Evolutionary conservation across 2,329 filamentous ascomycete genomes (phyloP).

Genomic region (Neospermospora avenae): DNA sequence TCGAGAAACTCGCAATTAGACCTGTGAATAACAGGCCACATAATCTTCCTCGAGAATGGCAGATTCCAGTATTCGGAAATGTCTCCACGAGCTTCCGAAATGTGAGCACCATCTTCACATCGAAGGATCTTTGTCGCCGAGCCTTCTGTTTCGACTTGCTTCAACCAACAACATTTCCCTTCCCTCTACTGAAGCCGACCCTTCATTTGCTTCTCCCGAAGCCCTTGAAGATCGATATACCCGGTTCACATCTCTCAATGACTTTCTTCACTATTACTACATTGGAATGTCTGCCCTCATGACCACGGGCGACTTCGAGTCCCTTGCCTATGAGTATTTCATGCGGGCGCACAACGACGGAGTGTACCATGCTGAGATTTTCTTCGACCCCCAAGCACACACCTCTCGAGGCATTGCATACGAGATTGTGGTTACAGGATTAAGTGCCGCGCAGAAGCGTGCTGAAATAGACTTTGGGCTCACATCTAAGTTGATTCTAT

Average conservation of each 20-base stretch:
- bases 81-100: constrained; percentile 68
- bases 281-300: constrained; percentile 69
- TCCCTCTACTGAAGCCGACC: constrained; percentile 52
- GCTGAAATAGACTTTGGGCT: constrained; percentile 63
- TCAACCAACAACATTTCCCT: constrained; percentile 62
- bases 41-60: constrained; percentile 9
- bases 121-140: constrained; percentile 69
- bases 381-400: constrained; percentile 80
- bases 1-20: not conserved
- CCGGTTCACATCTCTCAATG: constrained; percentile 66
- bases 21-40: too few species aligned
- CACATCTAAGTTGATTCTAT: constrained; percentile 64
- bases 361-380: constrained; percentile 71
- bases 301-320: constrained; percentile 65
- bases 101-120: constrained; percentile 81
- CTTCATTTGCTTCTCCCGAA: constrained; percentile 59
- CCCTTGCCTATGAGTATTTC: constrained; percentile 71
- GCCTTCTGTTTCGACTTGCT: constrained; percentile 67
- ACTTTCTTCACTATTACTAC: constrained; percentile 79
- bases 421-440: constrained; percentile 60
- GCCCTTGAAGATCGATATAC: constrained; percentile 62
- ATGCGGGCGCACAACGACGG: constrained; percentile 58
- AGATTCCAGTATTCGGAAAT: constrained; percentile 29
- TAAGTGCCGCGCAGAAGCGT: constrained; percentile 55
- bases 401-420: constrained; percentile 60